Evolutionary conservation across 2,329 filamentous ascomycete genomes (phyloP).

Genomic region (Colletotrichum sojae): DNA sequence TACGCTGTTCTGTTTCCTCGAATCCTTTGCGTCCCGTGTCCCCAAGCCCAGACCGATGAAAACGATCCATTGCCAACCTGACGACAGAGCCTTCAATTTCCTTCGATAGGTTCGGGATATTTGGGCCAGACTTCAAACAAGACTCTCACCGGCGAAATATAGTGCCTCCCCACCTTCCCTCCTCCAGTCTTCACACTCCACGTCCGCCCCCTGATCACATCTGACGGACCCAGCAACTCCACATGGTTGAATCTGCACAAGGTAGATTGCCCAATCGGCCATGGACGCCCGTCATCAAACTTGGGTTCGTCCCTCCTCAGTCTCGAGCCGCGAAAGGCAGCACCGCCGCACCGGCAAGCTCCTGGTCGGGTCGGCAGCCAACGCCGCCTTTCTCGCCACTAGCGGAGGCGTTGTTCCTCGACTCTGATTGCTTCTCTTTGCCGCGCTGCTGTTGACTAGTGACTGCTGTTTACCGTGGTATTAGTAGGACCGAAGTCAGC

Average conservation of each 20-base stretch:
- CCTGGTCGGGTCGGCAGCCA: not conserved
- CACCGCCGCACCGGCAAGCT: conserved; percentile 7
- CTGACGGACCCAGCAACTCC: conserved; percentile 30
- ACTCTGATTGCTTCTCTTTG: conserved; percentile 26
- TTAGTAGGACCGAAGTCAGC: not conserved
- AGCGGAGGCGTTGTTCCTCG: conserved; percentile 8
- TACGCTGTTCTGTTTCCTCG: conserved; percentile 12
- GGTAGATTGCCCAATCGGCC: conserved; percentile 35
- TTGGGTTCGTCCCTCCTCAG: conserved; percentile 12
- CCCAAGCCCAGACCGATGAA: conserved; percentile 15
- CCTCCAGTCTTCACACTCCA: conserved; percentile 19
- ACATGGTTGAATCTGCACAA: conserved; percentile 39
- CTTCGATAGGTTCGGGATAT: conserved; percentile 37
- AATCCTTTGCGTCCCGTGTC: conserved; percentile 16
- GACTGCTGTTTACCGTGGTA: not conserved
- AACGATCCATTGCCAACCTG: conserved; percentile 30
- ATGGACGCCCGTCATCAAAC: conserved; percentile 4
- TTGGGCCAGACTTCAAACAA: conserved; percentile 37
- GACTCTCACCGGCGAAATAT: conserved; percentile 38
- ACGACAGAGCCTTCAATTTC: conserved; percentile 37
- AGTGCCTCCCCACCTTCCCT: conserved; percentile 32
- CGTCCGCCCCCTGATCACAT: conserved; percentile 20
- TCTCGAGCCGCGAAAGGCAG: conserved; percentile 9
- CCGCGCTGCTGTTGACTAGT: conserved; percentile 16
- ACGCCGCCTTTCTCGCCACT: conserved; percentile 2